phyloP scores from a whole-genome alignment of 352 stramenopile species.

The Phytopythium delawarense region DNA sequence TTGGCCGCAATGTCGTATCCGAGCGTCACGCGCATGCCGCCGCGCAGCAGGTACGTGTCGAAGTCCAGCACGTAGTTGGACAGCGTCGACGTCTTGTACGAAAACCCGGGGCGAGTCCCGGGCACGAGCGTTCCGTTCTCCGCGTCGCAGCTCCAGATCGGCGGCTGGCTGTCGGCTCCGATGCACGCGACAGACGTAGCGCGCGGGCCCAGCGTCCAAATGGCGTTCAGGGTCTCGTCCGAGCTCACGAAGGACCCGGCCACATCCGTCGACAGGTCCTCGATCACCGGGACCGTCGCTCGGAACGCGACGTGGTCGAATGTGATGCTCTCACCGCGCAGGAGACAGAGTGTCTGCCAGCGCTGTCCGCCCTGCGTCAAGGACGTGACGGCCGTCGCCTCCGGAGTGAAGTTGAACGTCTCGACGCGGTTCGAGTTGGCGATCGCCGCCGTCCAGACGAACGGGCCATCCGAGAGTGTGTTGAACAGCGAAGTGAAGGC shows the following conservation, averaged over 20 bases:
- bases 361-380: slow-evolving; percentile 19
- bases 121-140: slow-evolving; percentile 28
- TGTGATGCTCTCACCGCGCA: slow-evolving; percentile 17
- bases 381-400: slow-evolving; percentile 14
- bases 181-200: slow-evolving; percentile 21
- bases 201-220: slow-evolving; percentile 21
- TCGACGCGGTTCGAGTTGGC: slow-evolving; percentile 24
- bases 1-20: slow-evolving; percentile 21
- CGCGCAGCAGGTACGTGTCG: slow-evolving; percentile 20
- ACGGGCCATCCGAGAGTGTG: slow-evolving; percentile 18
- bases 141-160: slow-evolving; percentile 19
- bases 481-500: slow-evolving; percentile 17
- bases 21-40: slow-evolving; percentile 16
- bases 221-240: slow-evolving; percentile 25
- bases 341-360: slow-evolving; percentile 22
- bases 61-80: slow-evolving; percentile 24
- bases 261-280: slow-evolving; percentile 14
- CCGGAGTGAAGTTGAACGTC: slow-evolving; percentile 19
- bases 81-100: slow-evolving; percentile 22
- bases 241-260: slow-evolving; percentile 26
- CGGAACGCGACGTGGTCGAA: slow-evolving; percentile 21
- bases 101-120: slow-evolving; percentile 21
- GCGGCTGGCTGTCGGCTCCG: slow-evolving; percentile 17
- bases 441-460: slow-evolving; percentile 15
- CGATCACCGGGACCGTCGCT: slow-evolving; percentile 22